Base-by-base conservation (phyloP, 805 yeast genomes). In the Starmera caribaea region DNA sequence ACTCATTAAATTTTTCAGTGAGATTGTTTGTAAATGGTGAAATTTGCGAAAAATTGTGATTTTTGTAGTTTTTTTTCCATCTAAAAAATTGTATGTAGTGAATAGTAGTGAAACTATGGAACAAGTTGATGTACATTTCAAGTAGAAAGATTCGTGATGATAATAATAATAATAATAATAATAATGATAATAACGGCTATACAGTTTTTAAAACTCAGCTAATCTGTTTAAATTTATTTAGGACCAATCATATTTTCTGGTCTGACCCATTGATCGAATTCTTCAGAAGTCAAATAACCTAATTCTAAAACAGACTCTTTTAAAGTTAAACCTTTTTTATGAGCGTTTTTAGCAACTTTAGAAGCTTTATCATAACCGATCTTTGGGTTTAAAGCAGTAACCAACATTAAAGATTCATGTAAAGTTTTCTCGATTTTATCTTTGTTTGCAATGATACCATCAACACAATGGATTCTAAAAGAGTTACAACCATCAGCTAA, bases 211-310 rank as follows among this genome's bases (percentile, higher is more conserved):
- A n/a, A n/a, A n/a, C n/a, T n/a, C n/a, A n/a, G 30, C 30, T 27
- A 8, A 27, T 27, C 30, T 27, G 8, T 12, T 27, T 27, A 27
- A 29, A 29, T 44, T 30, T 44, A 36, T 38, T 82, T 81, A 58
- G 98, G 97, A 46, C 97, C 96, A 68, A 92, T 80, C 98, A 92
- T 92, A 59, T 84, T 76, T 72, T 92, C 97, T 49, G 98, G 98
- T 63, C 85, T 79, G 52, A 92, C 98, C 95, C 95, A 90, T 66
- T 87, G 74, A 63, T 89, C 94, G 54, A 92, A 92, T 69, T 92
- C 96, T 62, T 79, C 82, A 50, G 76, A 79, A 43, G 79, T 72
- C 58, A 92, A 73, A 39, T 81, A 90, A 45, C 86, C 87, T 55
- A 92, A 78, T 69, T 92, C 95, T 53, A 92, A 70, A 45, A 97